A percentile compares a stretch with the other conserved stretches of the same genome.
phyloP scores from a whole-genome alignment of 768 basidiomycete genomes.

The Ramaria rubella region DNA sequence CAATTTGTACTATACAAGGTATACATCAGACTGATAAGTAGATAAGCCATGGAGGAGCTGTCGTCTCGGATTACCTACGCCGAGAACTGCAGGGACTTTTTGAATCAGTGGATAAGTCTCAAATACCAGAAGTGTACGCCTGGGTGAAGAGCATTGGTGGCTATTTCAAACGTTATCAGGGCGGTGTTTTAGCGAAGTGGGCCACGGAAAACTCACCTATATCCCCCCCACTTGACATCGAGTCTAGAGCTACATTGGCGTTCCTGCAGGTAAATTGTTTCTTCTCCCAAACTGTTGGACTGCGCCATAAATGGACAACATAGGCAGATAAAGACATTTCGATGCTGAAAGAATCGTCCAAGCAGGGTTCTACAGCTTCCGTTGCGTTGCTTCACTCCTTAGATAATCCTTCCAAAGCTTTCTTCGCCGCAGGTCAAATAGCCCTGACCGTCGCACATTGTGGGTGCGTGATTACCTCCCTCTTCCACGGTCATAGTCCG shows the following conservation, averaged over 20 bases:
- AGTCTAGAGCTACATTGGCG: conserved; percentile 78
- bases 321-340: conserved; percentile 78
- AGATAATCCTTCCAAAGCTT: conserved; percentile 72
- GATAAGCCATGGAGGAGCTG: conserved; percentile 83
- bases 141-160: conserved; percentile 80
- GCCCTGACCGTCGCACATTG: conserved; percentile 88
- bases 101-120: conserved; percentile 64
- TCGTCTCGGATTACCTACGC: conserved; percentile 78
- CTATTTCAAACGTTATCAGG: conserved; percentile 85
- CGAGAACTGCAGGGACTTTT: conserved; percentile 83
- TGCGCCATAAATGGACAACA: not conserved
- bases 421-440: conserved; percentile 70
- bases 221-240: conserved; percentile 57
- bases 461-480: conserved; percentile 46
- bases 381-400: conserved; percentile 87
- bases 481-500: not conserved
- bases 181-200: conserved; percentile 75
- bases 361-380: conserved; percentile 87
- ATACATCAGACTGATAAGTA: not conserved
- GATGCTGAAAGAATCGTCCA: conserved; percentile 57
- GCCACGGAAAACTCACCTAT: conserved; percentile 21
- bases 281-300: not conserved
- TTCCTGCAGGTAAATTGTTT: conserved; percentile 70
- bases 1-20: not conserved
- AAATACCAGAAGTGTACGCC: conserved; percentile 66